These are phyloP conservation scores for Colletotrichum musae DNA, from an alignment of 2,329 filamentous ascomycete species.

Conservation along the genomic window DNA sequence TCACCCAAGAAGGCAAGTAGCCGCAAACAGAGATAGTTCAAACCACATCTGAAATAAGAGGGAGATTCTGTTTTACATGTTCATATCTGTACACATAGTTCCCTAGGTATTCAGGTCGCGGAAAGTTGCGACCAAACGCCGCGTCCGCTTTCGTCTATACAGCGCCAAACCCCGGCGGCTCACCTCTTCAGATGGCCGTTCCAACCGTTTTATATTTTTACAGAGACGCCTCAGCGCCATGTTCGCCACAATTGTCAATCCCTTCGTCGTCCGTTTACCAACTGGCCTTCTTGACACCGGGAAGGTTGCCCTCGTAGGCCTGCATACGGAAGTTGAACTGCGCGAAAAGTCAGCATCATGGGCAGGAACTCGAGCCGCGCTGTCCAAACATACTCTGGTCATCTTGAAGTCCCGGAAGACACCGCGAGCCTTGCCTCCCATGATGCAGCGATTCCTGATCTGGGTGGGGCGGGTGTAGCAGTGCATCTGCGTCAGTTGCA, in stretches of 20 bases:
- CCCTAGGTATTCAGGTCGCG: not conserved
- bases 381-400: slow-evolving; percentile 78
- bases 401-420: slow-evolving; percentile 95
- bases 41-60: not conserved
- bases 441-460: slow-evolving; percentile 93
- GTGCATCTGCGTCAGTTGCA: slow-evolving; percentile 96
- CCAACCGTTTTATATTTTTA: slow-evolving; percentile 18
- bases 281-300: slow-evolving; percentile 95
- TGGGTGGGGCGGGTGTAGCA: slow-evolving; percentile 94
- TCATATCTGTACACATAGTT: slow-evolving; percentile 22
- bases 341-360: slow-evolving; percentile 37
- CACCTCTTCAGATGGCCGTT: not conserved
- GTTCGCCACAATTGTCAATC: not conserved
- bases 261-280: slow-evolving; percentile 73
- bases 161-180: not conserved
- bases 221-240: not conserved
- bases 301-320: slow-evolving; percentile 86
- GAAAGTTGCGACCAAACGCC: slow-evolving; percentile 29
- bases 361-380: not conserved
- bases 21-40: not conserved
- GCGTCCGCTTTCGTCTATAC: not conserved
- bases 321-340: slow-evolving; percentile 95
- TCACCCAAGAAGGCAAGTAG: too few species aligned
- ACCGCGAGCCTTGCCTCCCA: slow-evolving; percentile 91
- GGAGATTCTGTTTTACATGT: slow-evolving; percentile 21